These are phyloP conservation scores for Oryza glaberrima DNA, from an alignment of 176 grass and related monocot genomes.

Conservation along the genomic window DNA sequence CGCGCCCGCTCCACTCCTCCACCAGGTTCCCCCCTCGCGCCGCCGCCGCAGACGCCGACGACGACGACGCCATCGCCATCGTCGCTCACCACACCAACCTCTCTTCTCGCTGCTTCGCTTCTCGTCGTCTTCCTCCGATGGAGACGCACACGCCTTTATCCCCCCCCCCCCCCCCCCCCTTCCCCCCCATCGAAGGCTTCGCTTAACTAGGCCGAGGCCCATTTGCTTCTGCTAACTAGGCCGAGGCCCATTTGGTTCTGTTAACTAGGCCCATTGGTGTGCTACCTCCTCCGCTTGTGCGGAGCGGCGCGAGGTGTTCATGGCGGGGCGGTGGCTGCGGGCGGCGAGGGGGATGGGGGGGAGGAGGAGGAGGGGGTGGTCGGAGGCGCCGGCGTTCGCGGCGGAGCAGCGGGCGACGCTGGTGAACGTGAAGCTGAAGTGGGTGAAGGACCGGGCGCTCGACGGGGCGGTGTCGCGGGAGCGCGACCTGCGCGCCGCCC, in stretches of 20 bases:
- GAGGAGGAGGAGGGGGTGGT: constrained; percentile 38
- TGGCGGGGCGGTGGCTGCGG: constrained; percentile 34
- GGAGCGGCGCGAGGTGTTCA: not conserved
- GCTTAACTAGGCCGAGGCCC: not conserved
- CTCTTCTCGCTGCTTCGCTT: too few relatives aligned
- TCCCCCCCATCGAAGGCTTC: not conserved
- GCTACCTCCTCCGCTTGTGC: not conserved
- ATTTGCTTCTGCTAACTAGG: not conserved
- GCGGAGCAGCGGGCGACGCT: constrained; percentile 59
- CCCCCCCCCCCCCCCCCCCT: not conserved
- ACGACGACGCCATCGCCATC: constrained; percentile 37
- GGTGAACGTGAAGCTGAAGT: constrained; percentile 71
- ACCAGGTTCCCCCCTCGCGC: constrained; percentile 31
- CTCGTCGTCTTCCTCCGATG: not conserved
- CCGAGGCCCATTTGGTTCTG: constrained; percentile 18
- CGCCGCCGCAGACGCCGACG: constrained; percentile 22
- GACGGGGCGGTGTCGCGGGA: constrained; percentile 55
- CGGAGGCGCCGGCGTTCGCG: constrained; percentile 28
- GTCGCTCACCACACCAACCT: constrained; percentile 27
- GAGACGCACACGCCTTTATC: constrained; percentile 33
- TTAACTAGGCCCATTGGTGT: not conserved
- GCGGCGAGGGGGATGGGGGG: constrained; percentile 1
- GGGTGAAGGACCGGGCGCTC: constrained; percentile 69
- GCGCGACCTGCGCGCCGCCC: constrained; percentile 62
- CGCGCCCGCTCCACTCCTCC: constrained; percentile 42